Base-by-base conservation (phyloP, 2,329 filamentous ascomycete genomes). In the Apiospora malaysiana region DNA sequence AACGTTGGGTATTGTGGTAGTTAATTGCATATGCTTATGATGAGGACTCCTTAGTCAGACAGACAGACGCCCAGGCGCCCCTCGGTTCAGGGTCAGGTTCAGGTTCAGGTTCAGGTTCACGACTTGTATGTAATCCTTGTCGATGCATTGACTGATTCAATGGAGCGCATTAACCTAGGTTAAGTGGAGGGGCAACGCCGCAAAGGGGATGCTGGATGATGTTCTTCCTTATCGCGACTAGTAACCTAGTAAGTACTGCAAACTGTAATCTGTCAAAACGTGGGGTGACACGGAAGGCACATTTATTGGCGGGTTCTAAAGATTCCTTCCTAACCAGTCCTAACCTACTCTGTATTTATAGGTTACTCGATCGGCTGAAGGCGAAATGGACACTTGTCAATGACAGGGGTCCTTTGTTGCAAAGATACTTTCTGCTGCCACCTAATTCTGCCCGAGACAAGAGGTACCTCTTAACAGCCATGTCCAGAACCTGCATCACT, bases 371-470 rank as follows among this genome's bases (percentile, higher is more conserved):
- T 59, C 51, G 51, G 51, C 51, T 3, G 27, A 37, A 59, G 51
- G 25, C 51, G 56, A 40, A 63, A 63, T 63, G 56, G 56, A 63
- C 56, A 63, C 56, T 63, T 63, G 56, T 63, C 56, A 63, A 63
- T 12, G 51, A 10, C 51, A 37, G 51, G 51, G 51, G 51, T 37
- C 51, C 51, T 59, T n/a, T 59, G 51, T 37, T 59, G 51, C 1
- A 8, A 5, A 2, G 27, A 32, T 63, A 63, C 51, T 37, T 59
- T 16, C 1, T 1, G 3, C 10, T 12, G 1, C 7, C 27, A 18
- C 23, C 12, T 16, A 18, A 8, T 32, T 32, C 14, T 14, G 10
- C 7, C 6, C 25, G 2, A 8, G 16, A 14, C 23, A 9, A 9
- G 25, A 56, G 14, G 49, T 56, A 56, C 25, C 27, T 14, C 25